Percentiles rank a stretch among this genome's conserved stretches.
phyloP scores from a whole-genome alignment of 805 yeast species.

The Henningerozyma blattae region DNA sequence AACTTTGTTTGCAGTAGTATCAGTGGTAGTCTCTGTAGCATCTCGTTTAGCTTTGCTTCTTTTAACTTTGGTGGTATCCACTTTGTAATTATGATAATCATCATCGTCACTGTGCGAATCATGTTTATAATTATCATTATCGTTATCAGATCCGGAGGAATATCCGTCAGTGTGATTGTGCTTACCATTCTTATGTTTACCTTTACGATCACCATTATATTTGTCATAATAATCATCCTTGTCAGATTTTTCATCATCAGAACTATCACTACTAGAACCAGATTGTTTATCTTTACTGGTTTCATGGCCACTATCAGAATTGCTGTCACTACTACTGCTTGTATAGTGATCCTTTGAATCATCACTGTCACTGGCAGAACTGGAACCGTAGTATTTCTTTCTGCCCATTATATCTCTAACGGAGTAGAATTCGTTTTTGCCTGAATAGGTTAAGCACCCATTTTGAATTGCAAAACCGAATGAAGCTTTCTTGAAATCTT shows the following conservation, averaged over 20 bases:
- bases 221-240: neutral
- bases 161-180: neutral
- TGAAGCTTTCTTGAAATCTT: slow-evolving; percentile 16
- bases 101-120: neutral
- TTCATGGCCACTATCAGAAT: too few relatives aligned
- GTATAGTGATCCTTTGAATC: too few relatives aligned
- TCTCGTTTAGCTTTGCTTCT: too few relatives aligned
- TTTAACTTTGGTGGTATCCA: too few relatives aligned
- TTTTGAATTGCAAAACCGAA: slow-evolving; percentile 24
- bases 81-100: neutral
- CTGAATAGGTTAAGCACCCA: slow-evolving; percentile 3
- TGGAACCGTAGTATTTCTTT: too few relatives aligned
- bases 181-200: neutral
- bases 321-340: too few relatives aligned
- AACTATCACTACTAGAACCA: neutral
- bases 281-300: neutral
- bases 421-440: slow-evolving; percentile 26
- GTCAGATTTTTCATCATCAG: neutral
- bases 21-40: too few relatives aligned
- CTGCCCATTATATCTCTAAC: slow-evolving; percentile 11
- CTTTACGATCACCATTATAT: neutral
- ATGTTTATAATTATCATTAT: too few relatives aligned
- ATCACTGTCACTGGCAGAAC: too few relatives aligned
- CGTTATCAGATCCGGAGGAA: neutral
- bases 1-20: too few relatives aligned